Conservation (phyloP, 306 rosid species). For the Mimosa pudica region DNA sequence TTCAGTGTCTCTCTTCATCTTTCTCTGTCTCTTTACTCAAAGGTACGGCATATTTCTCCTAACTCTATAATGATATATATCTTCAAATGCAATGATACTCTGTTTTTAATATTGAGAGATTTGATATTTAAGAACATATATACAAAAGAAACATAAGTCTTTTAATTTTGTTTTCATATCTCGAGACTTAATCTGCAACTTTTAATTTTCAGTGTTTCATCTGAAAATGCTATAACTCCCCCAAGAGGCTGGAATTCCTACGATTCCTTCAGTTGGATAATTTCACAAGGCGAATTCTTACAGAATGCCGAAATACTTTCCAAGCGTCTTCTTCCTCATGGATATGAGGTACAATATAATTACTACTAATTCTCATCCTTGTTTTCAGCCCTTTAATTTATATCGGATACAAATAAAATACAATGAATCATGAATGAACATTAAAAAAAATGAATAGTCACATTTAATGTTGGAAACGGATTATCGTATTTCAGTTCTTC, state of each 20-base stretch:
- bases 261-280: conserved; percentile 67
- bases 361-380: not conserved
- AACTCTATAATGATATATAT: not conserved
- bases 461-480: too few relatives aligned
- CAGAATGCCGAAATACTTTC: conserved; percentile 46
- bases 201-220: conserved; percentile 43
- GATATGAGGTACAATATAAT: conserved; percentile 31
- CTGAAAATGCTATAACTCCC: conserved; percentile 52
- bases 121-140: not conserved
- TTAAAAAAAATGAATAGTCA: too few relatives aligned
- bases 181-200: too few relatives aligned
- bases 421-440: not conserved
- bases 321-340: conserved; percentile 1
- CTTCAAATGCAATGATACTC: too few relatives aligned
- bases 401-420: too few relatives aligned
- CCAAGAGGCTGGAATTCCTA: conserved; percentile 94
- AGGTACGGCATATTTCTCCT: conserved; percentile 33
- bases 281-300: conserved; percentile 55
- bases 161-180: not conserved
- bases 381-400: too few relatives aligned
- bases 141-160: not conserved
- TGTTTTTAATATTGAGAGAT: not conserved
- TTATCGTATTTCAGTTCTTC: too few relatives aligned
- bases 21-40: conserved; percentile 37
- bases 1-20: conserved; percentile 9